A percentile compares a stretch with the other conserved stretches of the same genome.
Conservation (phyloP, 2,329 filamentous ascomycete genomes). For the Sclerotinia sclerotiorum region DNA sequence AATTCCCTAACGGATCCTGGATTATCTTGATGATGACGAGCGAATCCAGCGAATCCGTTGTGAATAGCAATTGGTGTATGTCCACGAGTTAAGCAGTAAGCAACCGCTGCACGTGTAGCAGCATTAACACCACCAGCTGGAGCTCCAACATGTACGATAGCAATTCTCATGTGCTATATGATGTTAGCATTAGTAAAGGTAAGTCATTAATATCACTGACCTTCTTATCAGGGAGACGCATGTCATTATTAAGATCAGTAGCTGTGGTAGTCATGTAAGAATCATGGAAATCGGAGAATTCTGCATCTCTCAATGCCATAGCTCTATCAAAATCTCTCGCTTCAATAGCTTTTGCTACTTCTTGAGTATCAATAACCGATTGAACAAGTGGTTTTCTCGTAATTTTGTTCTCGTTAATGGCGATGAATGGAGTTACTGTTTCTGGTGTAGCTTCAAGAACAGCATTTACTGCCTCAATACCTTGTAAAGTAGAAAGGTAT, state of each 20-base stretch:
- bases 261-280: conserved; percentile 91
- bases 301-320: conserved; percentile 84
- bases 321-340: conserved; percentile 83
- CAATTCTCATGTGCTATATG: conserved; percentile 78
- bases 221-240: conserved; percentile 68
- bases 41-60: conserved; percentile 94
- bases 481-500: conserved; percentile 88
- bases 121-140: conserved; percentile 98
- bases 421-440: conserved; percentile 90
- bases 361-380: conserved; percentile 82
- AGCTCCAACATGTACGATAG: conserved; percentile 94
- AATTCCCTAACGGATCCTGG: conserved; percentile 85
- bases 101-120: conserved; percentile 86
- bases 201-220: conserved; percentile 46
- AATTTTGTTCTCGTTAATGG: conserved; percentile 97
- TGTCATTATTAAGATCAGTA: conserved; percentile 66
- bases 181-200: conserved; percentile 37
- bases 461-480: conserved; percentile 89
- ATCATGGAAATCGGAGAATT: conserved; percentile 89
- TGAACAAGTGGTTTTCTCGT: conserved; percentile 84
- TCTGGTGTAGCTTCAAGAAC: conserved; percentile 87
- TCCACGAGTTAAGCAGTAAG: conserved; percentile 88
- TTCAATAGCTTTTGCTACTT: conserved; percentile 78
- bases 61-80: conserved; percentile 91
- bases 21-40: conserved; percentile 82